Base-by-base conservation (phyloP, 2,329 filamentous ascomycete species). In the Dothidotthia symphoricarpi region DNA sequence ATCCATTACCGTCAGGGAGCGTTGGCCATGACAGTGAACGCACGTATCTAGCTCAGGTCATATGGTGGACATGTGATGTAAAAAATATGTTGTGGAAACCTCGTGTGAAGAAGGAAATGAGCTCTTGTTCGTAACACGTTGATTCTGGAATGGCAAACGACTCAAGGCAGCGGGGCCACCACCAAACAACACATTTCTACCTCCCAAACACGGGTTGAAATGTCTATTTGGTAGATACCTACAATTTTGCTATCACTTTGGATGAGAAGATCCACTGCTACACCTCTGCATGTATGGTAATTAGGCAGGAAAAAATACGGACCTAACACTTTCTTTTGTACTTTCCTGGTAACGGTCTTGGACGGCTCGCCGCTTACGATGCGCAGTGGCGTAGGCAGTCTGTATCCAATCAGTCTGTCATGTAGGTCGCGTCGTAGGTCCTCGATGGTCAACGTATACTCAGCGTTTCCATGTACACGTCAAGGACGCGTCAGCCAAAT, bases 281-380 rank as follows among this genome's bases (percentile, higher is more conserved):
- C 31, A 66, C 59, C 19, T 66, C 59, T 5, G 43, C 11, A 36
- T 36, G 17, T 31, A 13, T 51, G 35, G 22, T 56, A 59, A 24
- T 53, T 38, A 1, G 29, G 13, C 5, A 65, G 61, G 35, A 74
- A 72, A 56, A 61, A 69, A 22, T 48, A 42, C 8, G 67, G 67
- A 0, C 69, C 64, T n/a, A 71, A 48, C 2, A 64, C 51, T 52
- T 74, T 75, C 59, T 76, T 76, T 39, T 71, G 65, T n/a, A 76
- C 70, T 52, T 76, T 76, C 0, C 72, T 72, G 1, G 71, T 75
- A 0, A 55, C 67, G 15, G 67, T 70, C 50, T 76, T 76, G 2
- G 73, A 73, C 25, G 76, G 51, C 50, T 76, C 73, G 4, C 62
- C 65, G 19, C 68, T 55, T 4, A 71, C 56, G 16, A 76, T 54